Percentiles rank a stretch among this genome's conserved stretches.
Conservation (phyloP, 139 green algal genomes). For the Volvox reticuliferus region DNA sequence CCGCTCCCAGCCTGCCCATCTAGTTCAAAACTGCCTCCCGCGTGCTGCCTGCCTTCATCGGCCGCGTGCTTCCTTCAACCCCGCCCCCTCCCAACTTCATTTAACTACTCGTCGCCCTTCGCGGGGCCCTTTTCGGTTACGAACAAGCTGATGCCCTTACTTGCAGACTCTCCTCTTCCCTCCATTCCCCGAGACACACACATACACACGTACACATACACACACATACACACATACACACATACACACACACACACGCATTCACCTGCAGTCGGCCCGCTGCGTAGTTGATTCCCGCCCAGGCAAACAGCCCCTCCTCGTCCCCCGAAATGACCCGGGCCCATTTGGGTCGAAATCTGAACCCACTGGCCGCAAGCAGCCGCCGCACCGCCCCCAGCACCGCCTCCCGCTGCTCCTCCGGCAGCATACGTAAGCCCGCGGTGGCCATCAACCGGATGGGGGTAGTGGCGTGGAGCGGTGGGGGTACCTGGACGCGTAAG, state of each 20-base stretch:
- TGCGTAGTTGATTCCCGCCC: slow-evolving; percentile 68
- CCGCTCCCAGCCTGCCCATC: too few species aligned
- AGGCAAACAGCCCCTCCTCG: slow-evolving; percentile 66
- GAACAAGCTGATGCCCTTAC: neutral
- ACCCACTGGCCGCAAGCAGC: slow-evolving; percentile 7
- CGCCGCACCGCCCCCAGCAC: slow-evolving; percentile 48
- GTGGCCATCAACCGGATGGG: slow-evolving; percentile 63
- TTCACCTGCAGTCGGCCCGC: slow-evolving; percentile 62
- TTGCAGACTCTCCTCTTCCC: neutral
- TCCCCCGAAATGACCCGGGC: slow-evolving; percentile 53
- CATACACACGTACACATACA: too few species aligned
- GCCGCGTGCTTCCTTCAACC: too few species aligned
- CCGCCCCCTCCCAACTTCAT: too few species aligned
- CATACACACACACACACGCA: neutral
- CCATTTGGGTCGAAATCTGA: slow-evolving; percentile 26
- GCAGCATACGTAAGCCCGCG: slow-evolving; percentile 65
- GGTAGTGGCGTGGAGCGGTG: slow-evolving; percentile 16
- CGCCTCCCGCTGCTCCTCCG: slow-evolving; percentile 2
- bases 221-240: too few species aligned
- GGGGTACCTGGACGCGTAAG: slow-evolving; percentile 41
- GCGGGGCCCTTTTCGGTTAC: too few species aligned
- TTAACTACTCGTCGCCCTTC: too few species aligned
- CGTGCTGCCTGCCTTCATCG: too few species aligned
- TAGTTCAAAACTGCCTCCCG: too few species aligned
- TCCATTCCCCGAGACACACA: neutral